phyloP scores from a whole-genome alignment of 176 grass and related monocot species.

The Eragrostis curvula region DNA sequence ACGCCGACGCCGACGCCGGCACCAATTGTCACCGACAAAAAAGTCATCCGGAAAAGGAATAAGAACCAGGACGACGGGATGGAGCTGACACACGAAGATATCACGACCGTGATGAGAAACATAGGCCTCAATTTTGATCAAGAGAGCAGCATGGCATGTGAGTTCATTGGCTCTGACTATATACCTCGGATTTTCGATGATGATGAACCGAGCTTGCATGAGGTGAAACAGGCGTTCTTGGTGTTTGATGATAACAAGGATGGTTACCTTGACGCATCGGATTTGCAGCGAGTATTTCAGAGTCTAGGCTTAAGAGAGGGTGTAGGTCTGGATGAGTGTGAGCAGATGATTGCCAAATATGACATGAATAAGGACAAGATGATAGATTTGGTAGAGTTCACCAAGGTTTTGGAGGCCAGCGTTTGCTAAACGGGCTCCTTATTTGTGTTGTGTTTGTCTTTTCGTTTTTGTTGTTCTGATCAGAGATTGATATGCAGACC shows the following conservation, averaged over 20 bases:
- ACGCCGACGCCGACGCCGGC: background rate
- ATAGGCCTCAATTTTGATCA: constrained; percentile 45
- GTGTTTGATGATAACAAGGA: constrained; percentile 74
- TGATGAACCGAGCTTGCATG: constrained; percentile 76
- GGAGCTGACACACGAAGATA: constrained; percentile 40
- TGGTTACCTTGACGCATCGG: constrained; percentile 68
- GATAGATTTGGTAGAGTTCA: constrained; percentile 76
- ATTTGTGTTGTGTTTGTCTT: background rate
- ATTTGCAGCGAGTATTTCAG: constrained; percentile 52
- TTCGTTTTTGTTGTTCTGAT: background rate
- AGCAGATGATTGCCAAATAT: constrained; percentile 71
- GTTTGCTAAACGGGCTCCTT: constrained; percentile 45
- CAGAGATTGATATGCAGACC: background rate
- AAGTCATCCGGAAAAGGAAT: background rate
- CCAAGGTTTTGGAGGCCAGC: constrained; percentile 69
- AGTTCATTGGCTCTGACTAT: constrained; percentile 8
- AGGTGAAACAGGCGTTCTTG: constrained; percentile 67
- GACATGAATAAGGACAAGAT: constrained; percentile 62
- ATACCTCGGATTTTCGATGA: constrained; percentile 53
- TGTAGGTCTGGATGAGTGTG: constrained; percentile 51
- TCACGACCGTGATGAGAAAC: constrained; percentile 38
- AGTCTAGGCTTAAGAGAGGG: constrained; percentile 58
- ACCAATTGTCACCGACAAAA: background rate
- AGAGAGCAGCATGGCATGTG: background rate
- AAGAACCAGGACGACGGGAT: constrained; percentile 2